Evolutionary conservation across 2,329 filamentous ascomycete genomes (phyloP).

Genomic region (Alternaria brassicae): DNA sequence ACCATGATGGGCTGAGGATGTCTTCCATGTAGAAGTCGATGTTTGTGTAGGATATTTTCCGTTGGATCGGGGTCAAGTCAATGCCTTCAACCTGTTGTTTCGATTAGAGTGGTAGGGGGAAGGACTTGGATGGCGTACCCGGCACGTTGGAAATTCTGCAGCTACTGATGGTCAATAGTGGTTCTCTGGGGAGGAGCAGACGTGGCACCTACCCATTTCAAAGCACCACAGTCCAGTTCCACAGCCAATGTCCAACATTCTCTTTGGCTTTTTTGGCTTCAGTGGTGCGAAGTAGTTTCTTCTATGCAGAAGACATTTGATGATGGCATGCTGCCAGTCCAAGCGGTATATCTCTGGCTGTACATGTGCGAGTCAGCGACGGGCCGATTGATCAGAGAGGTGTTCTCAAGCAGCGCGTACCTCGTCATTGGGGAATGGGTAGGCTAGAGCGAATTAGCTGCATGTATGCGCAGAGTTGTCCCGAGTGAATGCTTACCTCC

Average conservation of each 20-base stretch:
- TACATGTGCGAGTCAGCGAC: conserved; percentile 19
- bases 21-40: conserved; percentile 79
- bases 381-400: conserved; percentile 6
- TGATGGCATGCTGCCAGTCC: conserved; percentile 49
- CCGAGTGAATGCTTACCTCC: conserved; percentile 43
- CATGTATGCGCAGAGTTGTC: not conserved
- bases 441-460: conserved; percentile 43
- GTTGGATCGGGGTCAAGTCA: conserved; percentile 53
- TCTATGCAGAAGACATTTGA: conserved; percentile 47
- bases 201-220: conserved; percentile 49
- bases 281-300: conserved; percentile 50
- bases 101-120: conserved; percentile 20
- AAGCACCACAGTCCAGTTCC: conserved; percentile 54
- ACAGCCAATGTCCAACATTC: conserved; percentile 53
- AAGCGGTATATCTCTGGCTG: conserved; percentile 50
- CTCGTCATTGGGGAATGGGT: conserved; percentile 50
- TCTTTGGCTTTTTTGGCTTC: conserved; percentile 35
- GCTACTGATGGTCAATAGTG: conserved; percentile 37
- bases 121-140: conserved; percentile 31
- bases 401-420: conserved; percentile 27
- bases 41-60: conserved; percentile 66
- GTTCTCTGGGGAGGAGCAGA: not conserved
- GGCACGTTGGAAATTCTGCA: conserved; percentile 41
- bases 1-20: conserved; percentile 65
- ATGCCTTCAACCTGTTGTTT: conserved; percentile 50